These are phyloP conservation scores for Penicillium bovifimosum DNA, from an alignment of 495 filamentous ascomycete species.

Conservation along the genomic window DNA sequence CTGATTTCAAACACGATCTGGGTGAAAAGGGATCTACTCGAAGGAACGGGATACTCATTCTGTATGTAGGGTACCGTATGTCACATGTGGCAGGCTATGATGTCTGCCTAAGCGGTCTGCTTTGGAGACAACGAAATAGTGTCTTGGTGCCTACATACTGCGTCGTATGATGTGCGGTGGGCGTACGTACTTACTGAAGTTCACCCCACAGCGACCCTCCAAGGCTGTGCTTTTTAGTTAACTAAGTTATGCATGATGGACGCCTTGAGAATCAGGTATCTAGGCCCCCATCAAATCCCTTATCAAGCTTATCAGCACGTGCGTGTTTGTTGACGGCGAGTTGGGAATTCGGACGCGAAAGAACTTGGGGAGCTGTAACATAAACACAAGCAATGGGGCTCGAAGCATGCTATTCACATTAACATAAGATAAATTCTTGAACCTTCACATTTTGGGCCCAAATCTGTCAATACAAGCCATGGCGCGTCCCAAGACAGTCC, in stretches of 20 bases:
- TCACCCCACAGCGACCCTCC: background rate
- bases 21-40: no score
- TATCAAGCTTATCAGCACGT: conserved; percentile 7
- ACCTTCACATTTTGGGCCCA: no score
- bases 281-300: background rate
- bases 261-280: background rate
- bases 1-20: no score
- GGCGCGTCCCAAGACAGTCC: conserved; percentile 39
- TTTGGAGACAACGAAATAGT: no score
- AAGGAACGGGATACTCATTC: no score
- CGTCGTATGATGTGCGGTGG: no score
- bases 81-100: no score
- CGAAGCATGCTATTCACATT: background rate
- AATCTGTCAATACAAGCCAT: conserved; percentile 16
- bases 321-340: conserved; percentile 3
- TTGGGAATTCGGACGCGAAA: background rate
- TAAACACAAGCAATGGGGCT: background rate
- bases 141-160: no score
- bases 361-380: background rate
- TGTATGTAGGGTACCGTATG: no score
- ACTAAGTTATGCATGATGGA: background rate
- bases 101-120: no score
- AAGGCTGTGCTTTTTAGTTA: background rate
- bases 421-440: background rate
- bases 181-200: background rate